Percentiles rank a stretch among this genome's conserved stretches.
These are phyloP conservation scores for Chaetomiaceae sp. DNA, from an alignment of 2,329 filamentous ascomycete genomes.

Conservation along the genomic window DNA sequence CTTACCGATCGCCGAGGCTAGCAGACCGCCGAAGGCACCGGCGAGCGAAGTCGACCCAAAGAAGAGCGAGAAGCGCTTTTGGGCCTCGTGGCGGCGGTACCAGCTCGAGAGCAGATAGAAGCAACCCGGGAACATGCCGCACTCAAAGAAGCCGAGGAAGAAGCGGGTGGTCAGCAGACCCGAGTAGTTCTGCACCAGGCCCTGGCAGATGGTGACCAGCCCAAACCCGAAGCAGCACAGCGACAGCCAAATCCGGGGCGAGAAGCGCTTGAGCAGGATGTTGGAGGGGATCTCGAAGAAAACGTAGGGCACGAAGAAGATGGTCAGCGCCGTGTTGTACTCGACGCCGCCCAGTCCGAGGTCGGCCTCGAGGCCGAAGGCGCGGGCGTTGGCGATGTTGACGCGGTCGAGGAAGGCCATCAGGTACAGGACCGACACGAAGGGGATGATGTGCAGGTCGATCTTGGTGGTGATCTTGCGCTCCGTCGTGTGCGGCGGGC, in stretches of 20 bases:
- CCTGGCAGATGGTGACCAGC: conserved; percentile 67
- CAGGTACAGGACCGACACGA: conserved; percentile 65
- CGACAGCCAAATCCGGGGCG: conserved; percentile 66
- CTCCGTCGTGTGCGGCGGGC: conserved; percentile 55
- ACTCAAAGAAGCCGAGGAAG: conserved; percentile 73
- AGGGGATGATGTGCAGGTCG: conserved; percentile 65
- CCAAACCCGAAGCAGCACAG: conserved; percentile 82
- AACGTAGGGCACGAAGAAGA: conserved; percentile 77
- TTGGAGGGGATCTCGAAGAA: conserved; percentile 67
- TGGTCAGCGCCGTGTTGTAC: conserved; percentile 71
- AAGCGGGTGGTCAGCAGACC: conserved; percentile 76
- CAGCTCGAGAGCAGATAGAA: conserved; percentile 68
- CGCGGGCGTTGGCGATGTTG: conserved; percentile 72
- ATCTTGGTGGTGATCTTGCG: conserved; percentile 61
- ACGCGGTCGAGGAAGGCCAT: conserved; percentile 67
- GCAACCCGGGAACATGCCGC: conserved; percentile 70
- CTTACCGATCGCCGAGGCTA: conserved; percentile 83
- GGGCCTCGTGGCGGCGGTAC: conserved; percentile 83
- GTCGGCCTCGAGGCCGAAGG: conserved; percentile 59
- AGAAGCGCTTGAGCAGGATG: conserved; percentile 61
- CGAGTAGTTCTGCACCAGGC: conserved; percentile 68
- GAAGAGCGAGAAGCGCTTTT: conserved; percentile 90
- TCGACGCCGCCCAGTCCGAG: conserved; percentile 50
- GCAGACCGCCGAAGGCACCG: conserved; percentile 77
- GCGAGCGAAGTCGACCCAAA: conserved; percentile 77